Conservation (phyloP, 371 early-diverging fungal genomes). For the Rhizopus microsporus region DNA sequence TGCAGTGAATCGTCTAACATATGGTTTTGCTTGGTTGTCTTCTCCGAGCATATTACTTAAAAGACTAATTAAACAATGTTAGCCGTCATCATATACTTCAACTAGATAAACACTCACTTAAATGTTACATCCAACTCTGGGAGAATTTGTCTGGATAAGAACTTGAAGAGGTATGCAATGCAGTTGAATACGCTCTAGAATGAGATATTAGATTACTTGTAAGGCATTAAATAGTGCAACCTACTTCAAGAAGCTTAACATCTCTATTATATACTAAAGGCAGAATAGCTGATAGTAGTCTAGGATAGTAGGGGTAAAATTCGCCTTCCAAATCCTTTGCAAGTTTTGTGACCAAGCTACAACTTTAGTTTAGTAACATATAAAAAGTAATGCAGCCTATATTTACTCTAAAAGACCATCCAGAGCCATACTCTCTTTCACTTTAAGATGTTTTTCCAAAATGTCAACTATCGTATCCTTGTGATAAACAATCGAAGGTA, state of each 20-base stretch:
- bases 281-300: constrained; percentile 61
- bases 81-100: not conserved
- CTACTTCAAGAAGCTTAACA: constrained; percentile 77
- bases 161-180: constrained; percentile 90
- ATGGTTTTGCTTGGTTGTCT: constrained; percentile 63
- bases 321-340: constrained; percentile 92
- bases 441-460: constrained; percentile 66
- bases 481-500: constrained; percentile 88
- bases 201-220: not conserved
- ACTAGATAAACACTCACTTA: constrained; percentile 34
- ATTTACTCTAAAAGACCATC: constrained; percentile 80
- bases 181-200: constrained; percentile 79
- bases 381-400: not conserved
- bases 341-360: constrained; percentile 75
- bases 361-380: not conserved
- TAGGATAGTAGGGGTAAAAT: constrained; percentile 78
- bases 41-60: constrained; percentile 73
- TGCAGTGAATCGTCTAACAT: constrained; percentile 87
- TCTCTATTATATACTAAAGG: constrained; percentile 68
- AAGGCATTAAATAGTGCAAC: not conserved
- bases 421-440: constrained; percentile 60
- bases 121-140: constrained; percentile 74
- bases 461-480: constrained; percentile 75
- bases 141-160: constrained; percentile 70
- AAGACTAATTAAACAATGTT: constrained; percentile 36